phyloP scores from a whole-genome alignment of 2,329 filamentous ascomycete genomes.

The Stromatinia cepivora region DNA sequence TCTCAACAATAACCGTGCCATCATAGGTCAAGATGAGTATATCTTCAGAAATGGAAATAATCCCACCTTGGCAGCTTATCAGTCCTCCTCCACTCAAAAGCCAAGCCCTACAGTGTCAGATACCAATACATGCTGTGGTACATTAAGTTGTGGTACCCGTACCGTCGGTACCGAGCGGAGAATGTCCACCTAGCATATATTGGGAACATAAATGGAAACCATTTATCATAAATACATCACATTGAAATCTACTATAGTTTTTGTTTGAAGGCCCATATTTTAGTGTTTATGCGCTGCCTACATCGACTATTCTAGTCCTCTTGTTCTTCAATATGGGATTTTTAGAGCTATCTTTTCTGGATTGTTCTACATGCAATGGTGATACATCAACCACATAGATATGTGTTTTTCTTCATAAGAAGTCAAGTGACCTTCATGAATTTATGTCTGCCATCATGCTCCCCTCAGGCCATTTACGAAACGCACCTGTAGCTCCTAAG shows the following conservation, averaged over 20 bases:
- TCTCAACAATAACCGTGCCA: background rate
- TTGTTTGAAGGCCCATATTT: background rate
- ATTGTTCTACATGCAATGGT: background rate
- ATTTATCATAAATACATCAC: background rate
- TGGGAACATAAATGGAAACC: background rate
- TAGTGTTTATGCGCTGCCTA: background rate
- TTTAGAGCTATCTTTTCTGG: background rate
- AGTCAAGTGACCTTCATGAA: background rate
- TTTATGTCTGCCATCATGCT: background rate
- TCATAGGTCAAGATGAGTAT: background rate
- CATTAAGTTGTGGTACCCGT: background rate
- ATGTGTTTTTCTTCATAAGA: background rate
- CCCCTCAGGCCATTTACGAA: constrained; percentile 18
- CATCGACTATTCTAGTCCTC: background rate
- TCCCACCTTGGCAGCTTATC: constrained; percentile 1
- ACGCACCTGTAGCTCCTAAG: constrained; percentile 23
- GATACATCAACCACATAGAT: background rate
- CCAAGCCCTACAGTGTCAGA: background rate
- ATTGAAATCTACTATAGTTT: background rate
- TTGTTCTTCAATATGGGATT: background rate
- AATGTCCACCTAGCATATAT: background rate
- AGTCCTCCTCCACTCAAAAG: background rate
- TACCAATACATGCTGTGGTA: background rate
- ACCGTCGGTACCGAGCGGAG: background rate
- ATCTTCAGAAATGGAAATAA: background rate